Base-by-base conservation (phyloP, 495 filamentous ascomycete genomes). In the Penicillium cinerascens region DNA sequence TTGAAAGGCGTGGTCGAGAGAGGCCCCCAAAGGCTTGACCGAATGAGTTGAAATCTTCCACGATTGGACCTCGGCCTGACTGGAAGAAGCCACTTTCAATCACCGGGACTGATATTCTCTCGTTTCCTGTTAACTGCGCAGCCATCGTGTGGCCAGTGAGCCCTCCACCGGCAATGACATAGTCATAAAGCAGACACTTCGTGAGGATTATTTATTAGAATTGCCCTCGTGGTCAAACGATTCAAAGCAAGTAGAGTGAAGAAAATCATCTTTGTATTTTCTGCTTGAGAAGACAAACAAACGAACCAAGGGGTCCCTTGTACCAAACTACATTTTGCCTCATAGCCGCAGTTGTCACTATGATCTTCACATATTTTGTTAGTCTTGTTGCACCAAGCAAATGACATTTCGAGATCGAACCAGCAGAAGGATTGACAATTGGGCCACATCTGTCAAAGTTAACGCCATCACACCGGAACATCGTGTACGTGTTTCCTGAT, bases 321-420 rank as follows among this genome's bases (percentile, higher is more conserved):
- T n/a, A 91, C 85, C 5, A 82, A 70, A 9, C 92, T 77, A 66
- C 97, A 96, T 59, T 91, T 95, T 4, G 91, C 92, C 92, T 92
- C 96, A 1, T 92, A n/a, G 92, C 33, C 92, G 75, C 56, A 97
- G 76, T 55, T 97, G 92, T 92, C 92, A n/a, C n/a, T n/a, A 97
- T 88, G 21, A 97, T 70, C 71, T 97, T 92, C 1, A 92, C 89
- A 62, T 91, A 96, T 70, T 97, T 92, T 15, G 92, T 92, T 20
- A 97, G 71, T 16, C 92, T 92, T 1, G 87, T 92, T 0, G 92
- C 92, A 3, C 92, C 92, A 5, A 97, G 80, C 3, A 92, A 92
- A 65, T 97, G 92, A 17, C 92, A 92, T 68, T 97, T 97, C 37
- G 86, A 91, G 54, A 96, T 96, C 16, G 96, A 77, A 6, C 92